Evolutionary conservation across 228 moss, liverwort and hornwort species (phyloP).

Genomic region (Sphagnum magellanicum): DNA sequence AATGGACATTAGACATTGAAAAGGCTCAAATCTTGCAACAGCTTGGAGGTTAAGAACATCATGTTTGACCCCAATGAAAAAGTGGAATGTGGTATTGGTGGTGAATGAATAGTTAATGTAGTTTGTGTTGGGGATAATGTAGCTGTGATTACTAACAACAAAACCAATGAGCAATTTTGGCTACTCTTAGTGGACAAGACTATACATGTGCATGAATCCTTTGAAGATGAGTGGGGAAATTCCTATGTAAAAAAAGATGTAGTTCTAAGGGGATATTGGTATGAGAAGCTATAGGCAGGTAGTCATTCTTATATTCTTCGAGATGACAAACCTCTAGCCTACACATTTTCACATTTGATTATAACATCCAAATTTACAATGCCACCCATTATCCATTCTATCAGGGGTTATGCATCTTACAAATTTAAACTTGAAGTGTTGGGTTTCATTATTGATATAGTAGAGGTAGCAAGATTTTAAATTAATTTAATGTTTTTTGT

Average conservation of each 20-base stretch:
- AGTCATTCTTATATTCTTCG: no score
- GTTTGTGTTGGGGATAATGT: constrained; percentile 8
- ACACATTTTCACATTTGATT: no score
- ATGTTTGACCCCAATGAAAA: background rate
- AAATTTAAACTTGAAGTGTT: no score
- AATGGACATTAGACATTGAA: background rate
- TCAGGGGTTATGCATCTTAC: no score
- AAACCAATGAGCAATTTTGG: constrained; percentile 1
- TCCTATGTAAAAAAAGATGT: background rate
- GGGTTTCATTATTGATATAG: no score
- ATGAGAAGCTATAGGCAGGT: background rate
- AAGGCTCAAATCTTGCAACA: background rate
- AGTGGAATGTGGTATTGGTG: background rate
- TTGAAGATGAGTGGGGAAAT: background rate
- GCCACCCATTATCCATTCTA: no score
- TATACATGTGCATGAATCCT: background rate
- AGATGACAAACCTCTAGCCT: no score
- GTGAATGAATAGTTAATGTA: background rate
- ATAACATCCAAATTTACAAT: no score
- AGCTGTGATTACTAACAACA: background rate
- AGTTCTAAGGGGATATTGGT: background rate
- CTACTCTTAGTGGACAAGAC: background rate
- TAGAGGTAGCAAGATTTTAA: no score
- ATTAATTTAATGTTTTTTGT: no score
- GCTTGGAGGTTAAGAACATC: background rate